Evolutionary conservation across 352 stramenopile genomes (phyloP).

Genomic region (Aphanomyces astaci): DNA sequence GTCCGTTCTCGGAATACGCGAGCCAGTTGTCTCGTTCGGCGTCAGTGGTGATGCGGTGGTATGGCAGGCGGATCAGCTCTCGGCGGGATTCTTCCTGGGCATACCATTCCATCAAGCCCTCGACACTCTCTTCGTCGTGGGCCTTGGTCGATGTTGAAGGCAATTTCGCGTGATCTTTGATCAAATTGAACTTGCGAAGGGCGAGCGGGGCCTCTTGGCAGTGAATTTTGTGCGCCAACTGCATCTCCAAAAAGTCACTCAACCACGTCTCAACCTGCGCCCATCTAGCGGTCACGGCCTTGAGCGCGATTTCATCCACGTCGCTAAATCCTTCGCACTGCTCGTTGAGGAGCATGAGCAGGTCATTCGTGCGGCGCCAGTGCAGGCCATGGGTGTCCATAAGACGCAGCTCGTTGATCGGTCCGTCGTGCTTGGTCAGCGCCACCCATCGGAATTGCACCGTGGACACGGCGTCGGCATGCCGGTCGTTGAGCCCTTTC

Average conservation of each 20-base stretch:
- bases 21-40: slow-evolving; percentile 46
- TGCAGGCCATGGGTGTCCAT: slow-evolving; percentile 62
- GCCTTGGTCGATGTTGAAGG: not conserved
- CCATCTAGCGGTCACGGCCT: slow-evolving; percentile 48
- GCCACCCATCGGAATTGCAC: slow-evolving; percentile 72
- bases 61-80: slow-evolving; percentile 55
- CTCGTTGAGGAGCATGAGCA: slow-evolving; percentile 55
- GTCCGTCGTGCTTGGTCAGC: slow-evolving; percentile 49
- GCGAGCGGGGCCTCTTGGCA: slow-evolving; percentile 58
- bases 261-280: slow-evolving; percentile 59
- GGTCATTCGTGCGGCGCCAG: slow-evolving; percentile 62
- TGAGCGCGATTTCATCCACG: slow-evolving; percentile 40
- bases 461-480: slow-evolving; percentile 51
- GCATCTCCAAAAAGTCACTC: slow-evolving; percentile 51
- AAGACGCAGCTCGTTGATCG: slow-evolving; percentile 51
- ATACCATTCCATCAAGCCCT: slow-evolving; percentile 66
- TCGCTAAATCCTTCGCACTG: slow-evolving; percentile 64
- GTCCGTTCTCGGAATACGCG: slow-evolving; percentile 42
- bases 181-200: slow-evolving; percentile 56
- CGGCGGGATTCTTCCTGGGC: slow-evolving; percentile 56
- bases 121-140: slow-evolving; percentile 40
- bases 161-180: slow-evolving; percentile 17
- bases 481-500: slow-evolving; percentile 41
- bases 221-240: slow-evolving; percentile 50
- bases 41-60: slow-evolving; percentile 53